Evolutionary conservation across 768 basidiomycete genomes (phyloP).

Genomic region (Phanerochaete carnosa): DNA sequence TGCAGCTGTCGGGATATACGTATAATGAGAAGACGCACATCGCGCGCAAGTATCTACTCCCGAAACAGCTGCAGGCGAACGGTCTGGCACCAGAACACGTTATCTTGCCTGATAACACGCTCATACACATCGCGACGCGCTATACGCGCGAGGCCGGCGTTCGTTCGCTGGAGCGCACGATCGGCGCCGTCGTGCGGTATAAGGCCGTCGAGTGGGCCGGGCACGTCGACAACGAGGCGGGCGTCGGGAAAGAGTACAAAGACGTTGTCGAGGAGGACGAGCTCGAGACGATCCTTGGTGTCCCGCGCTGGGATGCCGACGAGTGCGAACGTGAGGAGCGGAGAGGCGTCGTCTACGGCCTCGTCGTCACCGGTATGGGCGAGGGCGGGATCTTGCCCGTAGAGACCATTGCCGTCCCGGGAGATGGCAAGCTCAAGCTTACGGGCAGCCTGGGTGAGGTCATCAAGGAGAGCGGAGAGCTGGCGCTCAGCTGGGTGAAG

Average conservation of each 20-base stretch:
- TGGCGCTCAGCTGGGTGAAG: slow-evolving; percentile 93
- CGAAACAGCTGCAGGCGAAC: slow-evolving; percentile 82
- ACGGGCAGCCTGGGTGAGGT: slow-evolving; percentile 78
- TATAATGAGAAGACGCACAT: slow-evolving; percentile 92
- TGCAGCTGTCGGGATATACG: slow-evolving; percentile 83
- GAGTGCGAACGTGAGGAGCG: slow-evolving; percentile 73
- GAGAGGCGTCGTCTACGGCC: slow-evolving; percentile 77
- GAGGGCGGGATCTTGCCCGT: slow-evolving; percentile 85
- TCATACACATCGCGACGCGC: slow-evolving; percentile 68
- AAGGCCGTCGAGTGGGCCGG: slow-evolving; percentile 94
- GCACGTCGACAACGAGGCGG: slow-evolving; percentile 34
- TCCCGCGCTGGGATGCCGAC: slow-evolving; percentile 76
- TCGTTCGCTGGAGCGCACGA: slow-evolving; percentile 81
- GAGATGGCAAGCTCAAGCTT: slow-evolving; percentile 58
- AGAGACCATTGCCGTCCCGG: slow-evolving; percentile 74
- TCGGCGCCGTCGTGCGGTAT: slow-evolving; percentile 83
- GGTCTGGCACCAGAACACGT: slow-evolving; percentile 64
- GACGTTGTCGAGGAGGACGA: slow-evolving; percentile 62
- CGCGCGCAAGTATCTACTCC: slow-evolving; percentile 80
- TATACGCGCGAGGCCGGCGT: slow-evolving; percentile 94
- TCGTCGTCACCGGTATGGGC: slow-evolving; percentile 86
- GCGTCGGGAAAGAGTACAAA: slow-evolving; percentile 43
- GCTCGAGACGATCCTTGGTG: slow-evolving; percentile 81
- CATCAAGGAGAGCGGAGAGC: slow-evolving; percentile 87
- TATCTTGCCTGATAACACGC: slow-evolving; percentile 61